Base-by-base conservation (phyloP, 768 basidiomycete genomes). In the Leccinum imitatum region DNA sequence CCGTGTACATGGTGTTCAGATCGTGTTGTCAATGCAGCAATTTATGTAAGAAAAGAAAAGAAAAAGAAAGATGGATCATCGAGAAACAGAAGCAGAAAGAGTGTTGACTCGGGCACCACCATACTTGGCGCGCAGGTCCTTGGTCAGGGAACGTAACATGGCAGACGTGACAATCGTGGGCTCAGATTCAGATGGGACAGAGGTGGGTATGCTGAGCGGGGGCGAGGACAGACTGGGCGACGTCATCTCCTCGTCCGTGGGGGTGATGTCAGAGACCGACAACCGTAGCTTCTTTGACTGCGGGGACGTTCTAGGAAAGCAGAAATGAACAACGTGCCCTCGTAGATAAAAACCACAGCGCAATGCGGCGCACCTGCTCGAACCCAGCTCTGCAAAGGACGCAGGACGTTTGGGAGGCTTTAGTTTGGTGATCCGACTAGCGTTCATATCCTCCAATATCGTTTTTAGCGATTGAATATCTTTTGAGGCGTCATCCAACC, bases 101-200 rank as follows among this genome's bases (percentile, higher is more conserved):
- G 21, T 1, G 48, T 56, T 41, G 27, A 52, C 3, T 46, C 27
- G 31, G 47, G 59, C n/a, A 57, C 37, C 27, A 17, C 74, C 67
- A 67, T 74, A 73, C 65, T 69, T 73, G 56, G 67, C 55, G 33
- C 73, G 70, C 47, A 73, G 62, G 46, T 75, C 67, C 37, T 61
- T 71, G 48, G 72, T 69, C 54, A 73, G 30, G 5, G 71, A 69
- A 37, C 85, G 83, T 53, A 90, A 69, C 87, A 89, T 89, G 15
- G 84, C 83, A 25, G 84, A 75, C 3, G 87, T 89, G 37, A 88
- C 80, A 19, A 75, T 61, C 17, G 79, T 75, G 15, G 48, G 61
- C 14, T 67, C 63, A 21, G 78, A 54, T 35, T 72, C 74, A 10
- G 76, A 72, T 30, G 70, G 65, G 5, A 79, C 71, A 1, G 81